Base-by-base conservation (phyloP, 495 filamentous ascomycete genomes). In the Evansstolkia leycettana region DNA sequence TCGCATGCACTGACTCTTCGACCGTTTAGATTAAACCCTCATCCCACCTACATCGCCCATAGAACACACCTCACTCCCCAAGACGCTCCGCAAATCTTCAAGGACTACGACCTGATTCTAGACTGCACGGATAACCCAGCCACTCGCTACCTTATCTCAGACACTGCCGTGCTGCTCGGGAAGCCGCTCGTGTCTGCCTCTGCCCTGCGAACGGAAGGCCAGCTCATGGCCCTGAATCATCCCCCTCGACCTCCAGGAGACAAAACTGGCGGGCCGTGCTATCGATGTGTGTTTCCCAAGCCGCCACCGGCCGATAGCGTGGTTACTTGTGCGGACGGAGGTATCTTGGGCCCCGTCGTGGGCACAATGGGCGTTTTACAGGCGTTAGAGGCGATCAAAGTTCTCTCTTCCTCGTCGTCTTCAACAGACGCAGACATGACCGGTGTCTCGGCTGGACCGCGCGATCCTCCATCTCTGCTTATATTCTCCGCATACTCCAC, bases 111-210 rank as follows among this genome's bases (percentile, higher is more conserved):
- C 47, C 43, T 94, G 4, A 73, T 96, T 17, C 72, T 98, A 18
- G 90, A 98, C 56, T 98, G 90, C 48, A 94, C 87, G 3, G 90
- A 98, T 55, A 84, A 84, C 37, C 90, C 89, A 0, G 78, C 80
- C 4, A 80, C 87, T 0, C 84, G 90, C 26, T 96, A 98, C 52
- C 67, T 96, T 4, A 83, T 96, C 45, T 94, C 87, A 0, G 90
- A 98, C 46, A 71, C 84, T 11, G 85, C 83, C 34, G 81, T 95
- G 1, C 58, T 94, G 7, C 58, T 84, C 1, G 51, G 64, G 1
- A 94, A 88, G 46, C 76, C 86, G 0, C 67, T 98, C 17, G 75
- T 98, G 17, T 90, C 84, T 2, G 89, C 88, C 0, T 90, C 86
- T 2, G 87, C 90, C 0, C 58, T 95, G 15, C 73, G 79, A 5